Conservation (phyloP, 2,329 filamentous ascomycete species). For the Colletotrichum sp. region DNA sequence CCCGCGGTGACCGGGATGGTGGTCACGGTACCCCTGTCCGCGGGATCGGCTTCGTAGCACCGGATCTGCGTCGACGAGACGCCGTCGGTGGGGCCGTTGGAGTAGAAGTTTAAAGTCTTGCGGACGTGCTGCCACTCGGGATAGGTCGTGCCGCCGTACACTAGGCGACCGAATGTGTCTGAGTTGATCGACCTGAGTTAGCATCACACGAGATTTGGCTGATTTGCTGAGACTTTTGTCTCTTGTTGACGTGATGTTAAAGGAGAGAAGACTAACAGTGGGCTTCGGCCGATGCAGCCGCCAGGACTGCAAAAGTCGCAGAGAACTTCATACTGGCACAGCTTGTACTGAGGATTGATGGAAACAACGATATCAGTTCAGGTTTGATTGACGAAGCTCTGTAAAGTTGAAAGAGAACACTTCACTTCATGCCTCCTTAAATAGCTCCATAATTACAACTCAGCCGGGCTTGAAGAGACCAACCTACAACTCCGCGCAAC, state of each 20-base stretch:
- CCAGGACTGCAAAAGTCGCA: not conserved
- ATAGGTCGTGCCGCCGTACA: slow-evolving; percentile 12
- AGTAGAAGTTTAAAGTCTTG: slow-evolving; percentile 38
- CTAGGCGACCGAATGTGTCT: slow-evolving; percentile 15
- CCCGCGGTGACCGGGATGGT: slow-evolving; percentile 26
- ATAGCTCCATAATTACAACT: not conserved
- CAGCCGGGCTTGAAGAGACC: not conserved
- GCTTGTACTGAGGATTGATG: not conserved
- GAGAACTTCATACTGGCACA: slow-evolving; percentile 2
- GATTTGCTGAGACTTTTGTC: not conserved
- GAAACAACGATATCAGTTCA: not conserved
- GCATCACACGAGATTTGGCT: not conserved
- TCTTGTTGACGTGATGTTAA: not conserved
- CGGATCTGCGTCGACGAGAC: slow-evolving; percentile 35
- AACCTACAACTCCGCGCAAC: not conserved
- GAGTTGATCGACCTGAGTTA: not conserved
- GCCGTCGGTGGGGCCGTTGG: slow-evolving; percentile 32
- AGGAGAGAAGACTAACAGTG: not conserved
- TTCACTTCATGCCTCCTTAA: not conserved
- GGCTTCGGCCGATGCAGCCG: not conserved
- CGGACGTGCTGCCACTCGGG: slow-evolving; percentile 34
- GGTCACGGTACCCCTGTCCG: slow-evolving; percentile 3
- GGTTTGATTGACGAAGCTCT: not conserved
- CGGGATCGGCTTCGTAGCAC: slow-evolving; percentile 31
- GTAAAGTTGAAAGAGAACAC: not conserved